These are phyloP conservation scores for Collybiopsis luxurians DNA, from an alignment of 768 basidiomycete genomes.

Conservation along the genomic window DNA sequence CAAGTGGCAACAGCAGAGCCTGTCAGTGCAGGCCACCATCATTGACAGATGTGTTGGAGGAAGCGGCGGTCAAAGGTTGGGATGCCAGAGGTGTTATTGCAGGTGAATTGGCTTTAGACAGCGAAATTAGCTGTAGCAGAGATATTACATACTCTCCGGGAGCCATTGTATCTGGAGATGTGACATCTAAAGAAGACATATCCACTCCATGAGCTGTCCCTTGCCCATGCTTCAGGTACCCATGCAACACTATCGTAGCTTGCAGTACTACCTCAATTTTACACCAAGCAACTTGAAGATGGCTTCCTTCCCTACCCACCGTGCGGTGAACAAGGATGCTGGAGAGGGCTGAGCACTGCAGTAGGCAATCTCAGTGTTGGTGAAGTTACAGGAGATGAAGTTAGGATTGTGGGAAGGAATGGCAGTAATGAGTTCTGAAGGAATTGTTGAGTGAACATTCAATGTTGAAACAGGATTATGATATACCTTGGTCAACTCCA, in stretches of 20 bases:
- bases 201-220: background rate
- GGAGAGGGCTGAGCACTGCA: conserved; percentile 85
- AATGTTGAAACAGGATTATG: background rate
- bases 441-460: conserved; percentile 6
- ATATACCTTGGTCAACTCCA: conserved; percentile 84
- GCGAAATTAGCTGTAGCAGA: conserved; percentile 5
- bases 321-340: conserved; percentile 88
- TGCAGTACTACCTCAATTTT: conserved; percentile 32
- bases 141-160: conserved; percentile 11
- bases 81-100: conserved; percentile 5
- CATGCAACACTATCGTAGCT: conserved; percentile 6
- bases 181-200: conserved; percentile 10
- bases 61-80: conserved; percentile 9
- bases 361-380: conserved; percentile 81
- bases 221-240: conserved; percentile 8
- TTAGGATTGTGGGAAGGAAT: conserved; percentile 87
- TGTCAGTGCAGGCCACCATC: conserved; percentile 15
- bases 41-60: background rate
- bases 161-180: conserved; percentile 33
- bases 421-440: conserved; percentile 82
- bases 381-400: conserved; percentile 93
- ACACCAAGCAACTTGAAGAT: conserved; percentile 95
- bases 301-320: conserved; percentile 98
- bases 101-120: conserved; percentile 14
- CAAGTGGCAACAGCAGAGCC: conserved; percentile 43